A percentile compares a stretch with the other conserved stretches of the same genome.
Conservation (phyloP, 768 basidiomycete genomes). For the Rhodotorula graminis region DNA sequence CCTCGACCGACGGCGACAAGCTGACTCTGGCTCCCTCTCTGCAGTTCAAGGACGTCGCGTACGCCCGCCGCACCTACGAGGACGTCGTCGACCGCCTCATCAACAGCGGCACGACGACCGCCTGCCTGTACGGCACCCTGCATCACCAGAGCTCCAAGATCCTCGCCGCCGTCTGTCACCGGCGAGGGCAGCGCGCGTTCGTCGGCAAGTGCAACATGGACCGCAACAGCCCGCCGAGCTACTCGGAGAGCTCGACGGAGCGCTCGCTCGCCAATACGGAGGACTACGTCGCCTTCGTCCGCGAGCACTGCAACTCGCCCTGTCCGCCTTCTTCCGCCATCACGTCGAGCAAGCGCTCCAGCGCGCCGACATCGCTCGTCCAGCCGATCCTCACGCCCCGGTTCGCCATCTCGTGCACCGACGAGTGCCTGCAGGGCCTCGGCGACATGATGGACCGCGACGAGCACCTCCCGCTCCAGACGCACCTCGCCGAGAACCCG, state of each 20-base stretch:
- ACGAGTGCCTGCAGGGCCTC: constrained; percentile 61
- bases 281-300: constrained; percentile 66
- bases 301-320: constrained; percentile 41
- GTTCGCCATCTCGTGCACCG: constrained; percentile 87
- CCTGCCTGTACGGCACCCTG: constrained; percentile 81
- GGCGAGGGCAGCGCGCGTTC: constrained; percentile 53
- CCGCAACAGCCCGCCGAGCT: constrained; percentile 67
- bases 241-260: constrained; percentile 42
- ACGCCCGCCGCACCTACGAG: constrained; percentile 65
- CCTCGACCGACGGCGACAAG: background rate
- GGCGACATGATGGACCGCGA: constrained; percentile 60
- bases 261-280: constrained; percentile 55
- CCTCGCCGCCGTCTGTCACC: constrained; percentile 68
- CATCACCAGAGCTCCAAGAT: constrained; percentile 73
- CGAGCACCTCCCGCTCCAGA: constrained; percentile 71
- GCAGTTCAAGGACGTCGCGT: constrained; percentile 60
- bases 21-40: background rate
- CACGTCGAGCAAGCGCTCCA: background rate
- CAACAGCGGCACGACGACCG: constrained; percentile 55
- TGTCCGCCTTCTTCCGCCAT: constrained; percentile 40
- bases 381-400: constrained; percentile 89
- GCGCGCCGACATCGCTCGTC: constrained; percentile 54
- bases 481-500: constrained; percentile 82
- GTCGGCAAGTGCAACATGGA: constrained; percentile 86
- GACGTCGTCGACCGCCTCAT: constrained; percentile 60